Evolutionary conservation across 805 yeast genomes (phyloP), one percentile per base, ranked within the genome.

Genomic region (Candida orba): DNA sequence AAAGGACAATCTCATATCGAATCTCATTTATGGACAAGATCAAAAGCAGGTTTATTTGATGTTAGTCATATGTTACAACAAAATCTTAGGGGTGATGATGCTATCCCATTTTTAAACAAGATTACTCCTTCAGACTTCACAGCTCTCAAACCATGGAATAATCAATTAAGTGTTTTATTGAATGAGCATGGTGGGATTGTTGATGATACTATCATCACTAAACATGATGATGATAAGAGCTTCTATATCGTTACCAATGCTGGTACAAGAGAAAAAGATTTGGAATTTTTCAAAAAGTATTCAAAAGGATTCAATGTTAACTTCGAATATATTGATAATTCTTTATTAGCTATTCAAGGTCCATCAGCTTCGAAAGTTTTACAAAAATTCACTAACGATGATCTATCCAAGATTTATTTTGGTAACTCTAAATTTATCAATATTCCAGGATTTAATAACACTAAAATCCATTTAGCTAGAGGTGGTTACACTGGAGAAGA

Each of bases 401-500:
- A 81, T 53, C 70, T 93, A 41, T 63, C 72, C 8, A 67, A 72
- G 42, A 67, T 93, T 44, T 77, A 74, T 49, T 93, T 93, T 62
- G 98, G 98, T 41, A 73, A 78, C 54, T 73, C 71, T 34, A 52
- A 58, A 24, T 55, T 48, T 34, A 47, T 58, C 37, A 52, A 35
- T 8, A 43, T 61, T 13, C 54, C 59, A 22, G 42, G 68, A 62
- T 56, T 69, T 65, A 42, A 59, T 62, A 48, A 65, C 23, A 50
- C 59, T 31, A 67, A 71, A 40, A 71, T 84, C 41, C 95, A 89
- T 59, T 73, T 89, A n/a, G 85, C 96, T 4, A 81, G 99, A 64
- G 86, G 95, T 22, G 99, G 99, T 3, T 93, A 93, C 69, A 93
- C 99, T 7, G 99, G 99, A 17, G 99, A 93, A 66, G 99, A 93